Base-by-base conservation (phyloP, 805 yeast species). In the Yamadazyma philogaea region DNA sequence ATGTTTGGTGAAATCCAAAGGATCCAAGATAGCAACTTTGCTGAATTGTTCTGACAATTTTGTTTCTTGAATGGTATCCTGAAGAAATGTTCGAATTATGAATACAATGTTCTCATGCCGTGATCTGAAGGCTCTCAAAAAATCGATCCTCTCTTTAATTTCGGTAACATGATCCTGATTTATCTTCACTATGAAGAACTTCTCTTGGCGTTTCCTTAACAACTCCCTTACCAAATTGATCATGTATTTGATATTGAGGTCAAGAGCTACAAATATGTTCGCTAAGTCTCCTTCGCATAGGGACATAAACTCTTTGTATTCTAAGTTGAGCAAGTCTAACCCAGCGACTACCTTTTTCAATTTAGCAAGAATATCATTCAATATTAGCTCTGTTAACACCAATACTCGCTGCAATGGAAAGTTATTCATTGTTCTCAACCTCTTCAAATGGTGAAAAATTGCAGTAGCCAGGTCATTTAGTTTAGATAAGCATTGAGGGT, bases 211-310 rank as follows among this genome's bases (percentile, higher is more conserved):
- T 52, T 81, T 85, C 48, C 96, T 69, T 31, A 86, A 68, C 3
- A 85, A 60, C 46, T 90, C 96, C 43, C 97, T 74, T 0, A 87
- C 77, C 33, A 84, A 56, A 39, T 78, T 74, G 1, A 81, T 76
- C 63, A 82, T 78, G 42, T 80, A 86, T 53, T 82, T 81, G 8
- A 80, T 56, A 31, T 77, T 74, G 20, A 68, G 72, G 28, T 87
- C 95, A 68, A 90, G 77, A 0, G 71, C 59, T 2, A 57, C 61
- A 24, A 81, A 69, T 0, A 77, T 49, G 1, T 59, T 57, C 0
- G 53, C 34, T 0, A 73, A 48, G 0, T 60, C 37, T 0, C 39
- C 43, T 2, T 60, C 52, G 31, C 49, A 50, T 3, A 60, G 14
- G 1, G 44, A 40, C 3, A 46, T 17, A 49, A 83, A 82, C 2